These are phyloP conservation scores for Debaryomycetaceae sp. DNA, from an alignment of 1,139 yeast species.

Conservation along the genomic window DNA sequence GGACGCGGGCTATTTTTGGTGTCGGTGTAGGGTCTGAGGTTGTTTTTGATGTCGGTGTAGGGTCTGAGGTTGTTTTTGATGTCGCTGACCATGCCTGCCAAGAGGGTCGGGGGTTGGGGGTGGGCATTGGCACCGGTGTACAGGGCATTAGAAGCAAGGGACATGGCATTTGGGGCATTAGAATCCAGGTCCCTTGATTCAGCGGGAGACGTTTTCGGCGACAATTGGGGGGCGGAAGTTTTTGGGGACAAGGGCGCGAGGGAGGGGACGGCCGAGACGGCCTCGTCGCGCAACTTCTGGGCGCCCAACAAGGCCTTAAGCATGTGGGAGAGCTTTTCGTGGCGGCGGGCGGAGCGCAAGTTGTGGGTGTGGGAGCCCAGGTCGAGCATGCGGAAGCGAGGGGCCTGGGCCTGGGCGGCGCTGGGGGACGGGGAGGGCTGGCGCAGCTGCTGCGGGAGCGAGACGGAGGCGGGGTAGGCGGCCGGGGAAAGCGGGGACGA, in stretches of 20 bases:
- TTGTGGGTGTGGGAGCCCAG: constrained; percentile 74
- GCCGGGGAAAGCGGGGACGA: neutral
- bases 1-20: too few relatives aligned
- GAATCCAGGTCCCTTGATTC: neutral
- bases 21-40: constrained; percentile 8
- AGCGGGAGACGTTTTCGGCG: constrained; percentile 1
- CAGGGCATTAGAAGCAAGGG: neutral
- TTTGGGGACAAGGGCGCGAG: constrained; percentile 9
- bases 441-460: neutral
- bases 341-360: constrained; percentile 67
- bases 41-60: constrained; percentile 11
- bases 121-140: constrained; percentile 1
- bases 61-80: constrained; percentile 31
- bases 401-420: constrained; percentile 8
- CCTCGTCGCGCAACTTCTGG: constrained; percentile 69
- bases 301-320: constrained; percentile 78
- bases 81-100: constrained; percentile 72
- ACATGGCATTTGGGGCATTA: too few relatives aligned
- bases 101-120: constrained; percentile 59
- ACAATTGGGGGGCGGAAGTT: constrained; percentile 3
- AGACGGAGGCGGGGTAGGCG: neutral
- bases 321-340: constrained; percentile 81
- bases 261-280: constrained; percentile 78
- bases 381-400: constrained; percentile 44
- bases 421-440: neutral